These are phyloP conservation scores for Neonothopanus nambi DNA, from an alignment of 1,284 basidiomycete genomes.

Conservation along the genomic window DNA sequence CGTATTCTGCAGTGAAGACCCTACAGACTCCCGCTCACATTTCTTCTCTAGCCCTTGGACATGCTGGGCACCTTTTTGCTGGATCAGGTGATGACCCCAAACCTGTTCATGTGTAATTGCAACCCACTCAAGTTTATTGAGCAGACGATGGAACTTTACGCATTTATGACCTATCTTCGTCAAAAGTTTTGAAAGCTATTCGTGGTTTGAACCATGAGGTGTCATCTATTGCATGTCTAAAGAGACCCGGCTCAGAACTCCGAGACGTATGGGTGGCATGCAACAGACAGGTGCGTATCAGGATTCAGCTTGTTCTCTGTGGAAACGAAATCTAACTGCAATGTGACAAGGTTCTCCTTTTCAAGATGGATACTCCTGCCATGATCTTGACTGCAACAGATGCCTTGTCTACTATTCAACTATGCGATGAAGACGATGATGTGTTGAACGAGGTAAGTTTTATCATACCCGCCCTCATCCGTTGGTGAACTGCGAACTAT, in stretches of 20 bases:
- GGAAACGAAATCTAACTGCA: too few species aligned
- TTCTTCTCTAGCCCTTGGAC: conserved; percentile 46
- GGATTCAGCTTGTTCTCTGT: too few species aligned
- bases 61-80: conserved; percentile 46
- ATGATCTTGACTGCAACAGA: conserved; percentile 52
- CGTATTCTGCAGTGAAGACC: conserved; percentile 16
- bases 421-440: conserved; percentile 57
- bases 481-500: conserved; percentile 30
- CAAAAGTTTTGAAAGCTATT: conserved; percentile 64
- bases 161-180: conserved; percentile 58
- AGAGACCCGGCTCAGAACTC: conserved; percentile 37
- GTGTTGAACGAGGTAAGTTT: conserved; percentile 64
- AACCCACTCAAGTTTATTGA: not conserved
- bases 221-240: conserved; percentile 55
- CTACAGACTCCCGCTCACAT: conserved; percentile 46
- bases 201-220: conserved; percentile 57
- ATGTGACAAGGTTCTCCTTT: conserved; percentile 35
- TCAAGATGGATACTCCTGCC: conserved; percentile 44
- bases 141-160: conserved; percentile 72
- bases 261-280: conserved; percentile 62
- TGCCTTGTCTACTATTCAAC: conserved; percentile 40
- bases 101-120: not conserved
- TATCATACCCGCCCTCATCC: conserved; percentile 5
- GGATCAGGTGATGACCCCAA: conserved; percentile 48
- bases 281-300: conserved; percentile 51